Conservation (phyloP, 1,139 yeast species). For the Sugiyamaella castrensis region DNA sequence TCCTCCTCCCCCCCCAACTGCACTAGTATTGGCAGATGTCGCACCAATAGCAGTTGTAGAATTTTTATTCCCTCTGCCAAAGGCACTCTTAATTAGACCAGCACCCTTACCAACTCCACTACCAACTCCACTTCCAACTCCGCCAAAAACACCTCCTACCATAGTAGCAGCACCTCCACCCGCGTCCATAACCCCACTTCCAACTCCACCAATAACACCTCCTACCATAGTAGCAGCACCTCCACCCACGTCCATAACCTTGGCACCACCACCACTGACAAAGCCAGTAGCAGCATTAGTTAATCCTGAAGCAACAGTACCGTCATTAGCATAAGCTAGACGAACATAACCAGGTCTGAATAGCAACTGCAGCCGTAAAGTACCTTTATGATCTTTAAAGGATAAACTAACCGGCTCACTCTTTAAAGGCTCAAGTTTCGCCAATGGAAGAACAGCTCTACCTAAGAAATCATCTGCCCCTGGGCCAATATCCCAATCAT, state of each 20-base stretch:
- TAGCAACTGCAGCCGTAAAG: conserved; percentile 52
- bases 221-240: conserved; percentile 27
- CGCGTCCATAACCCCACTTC: conserved; percentile 19
- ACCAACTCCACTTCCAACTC: conserved; percentile 30
- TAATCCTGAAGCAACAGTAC: conserved; percentile 16
- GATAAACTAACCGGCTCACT: conserved; percentile 53
- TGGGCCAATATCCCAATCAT: conserved; percentile 92
- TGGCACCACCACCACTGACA: conserved; percentile 32
- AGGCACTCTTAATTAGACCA: conserved; percentile 25
- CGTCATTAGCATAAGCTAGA: conserved; percentile 16
- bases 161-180: conserved; percentile 21
- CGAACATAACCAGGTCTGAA: conserved; percentile 72
- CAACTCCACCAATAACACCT: conserved; percentile 27
- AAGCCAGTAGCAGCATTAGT: conserved; percentile 13
- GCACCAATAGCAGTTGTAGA: conserved; percentile 24
- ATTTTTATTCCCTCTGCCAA: conserved; percentile 26
- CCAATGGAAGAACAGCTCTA: conserved; percentile 54
- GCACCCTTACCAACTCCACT: conserved; percentile 28
- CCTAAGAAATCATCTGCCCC: conserved; percentile 82
- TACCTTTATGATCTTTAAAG: conserved; percentile 54
- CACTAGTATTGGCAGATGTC: conserved; percentile 18
- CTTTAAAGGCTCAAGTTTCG: conserved; percentile 57
- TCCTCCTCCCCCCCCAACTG: conserved; percentile 9
- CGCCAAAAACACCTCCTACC: conserved; percentile 24
- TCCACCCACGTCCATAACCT: conserved; percentile 28